These are phyloP conservation scores for Microbotryum silenes-acaulis DNA, from an alignment of 1,284 basidiomycete species.

Conservation along the genomic window DNA sequence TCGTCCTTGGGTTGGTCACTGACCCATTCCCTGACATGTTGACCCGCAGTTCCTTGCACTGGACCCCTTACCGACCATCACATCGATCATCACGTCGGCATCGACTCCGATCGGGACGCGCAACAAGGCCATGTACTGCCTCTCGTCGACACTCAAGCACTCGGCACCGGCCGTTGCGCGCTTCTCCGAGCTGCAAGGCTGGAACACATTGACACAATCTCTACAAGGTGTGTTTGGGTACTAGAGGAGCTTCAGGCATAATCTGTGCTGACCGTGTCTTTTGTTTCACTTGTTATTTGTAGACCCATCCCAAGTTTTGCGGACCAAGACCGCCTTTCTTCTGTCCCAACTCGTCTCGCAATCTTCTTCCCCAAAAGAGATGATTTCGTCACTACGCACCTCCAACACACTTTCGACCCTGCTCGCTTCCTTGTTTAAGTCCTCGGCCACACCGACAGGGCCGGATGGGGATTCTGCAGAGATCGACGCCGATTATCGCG, in stretches of 20 bases:
- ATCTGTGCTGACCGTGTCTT: too few relatives aligned
- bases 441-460: conserved; percentile 49
- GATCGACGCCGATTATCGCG: conserved; percentile 68
- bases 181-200: conserved; percentile 58
- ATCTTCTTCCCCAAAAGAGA: conserved; percentile 19
- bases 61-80: conserved; percentile 59
- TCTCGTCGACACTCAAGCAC: conserved; percentile 80
- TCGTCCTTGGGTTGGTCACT: not conserved
- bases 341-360: conserved; percentile 69
- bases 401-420: conserved; percentile 41
- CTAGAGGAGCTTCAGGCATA: too few relatives aligned
- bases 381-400: conserved; percentile 40
- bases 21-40: not conserved
- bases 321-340: conserved; percentile 79
- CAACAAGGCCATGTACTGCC: conserved; percentile 76
- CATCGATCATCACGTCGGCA: conserved; percentile 53
- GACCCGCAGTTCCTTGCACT: conserved; percentile 58
- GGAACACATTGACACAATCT: conserved; percentile 41
- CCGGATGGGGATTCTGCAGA: conserved; percentile 58
- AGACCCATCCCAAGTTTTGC: conserved; percentile 70
- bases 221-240: conserved; percentile 44
- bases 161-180: conserved; percentile 58
- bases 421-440: conserved; percentile 23
- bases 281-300: conserved; percentile 3
- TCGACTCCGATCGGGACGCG: conserved; percentile 50